Conservation (phyloP, 139 green algal genomes). For the Yamagishiella unicocca region DNA sequence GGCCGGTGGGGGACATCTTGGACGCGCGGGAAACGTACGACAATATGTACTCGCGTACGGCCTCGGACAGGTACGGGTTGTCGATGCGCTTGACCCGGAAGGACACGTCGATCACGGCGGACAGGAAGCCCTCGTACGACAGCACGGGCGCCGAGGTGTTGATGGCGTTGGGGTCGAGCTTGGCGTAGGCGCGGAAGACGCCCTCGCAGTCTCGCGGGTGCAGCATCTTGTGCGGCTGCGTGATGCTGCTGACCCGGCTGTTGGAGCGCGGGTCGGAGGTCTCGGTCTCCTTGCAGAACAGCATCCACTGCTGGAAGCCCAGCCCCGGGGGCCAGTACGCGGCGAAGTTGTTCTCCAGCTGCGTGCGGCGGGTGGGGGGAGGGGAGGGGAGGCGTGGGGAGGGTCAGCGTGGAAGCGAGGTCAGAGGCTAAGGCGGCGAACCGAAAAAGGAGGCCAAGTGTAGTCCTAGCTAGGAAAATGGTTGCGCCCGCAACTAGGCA, state of each 20-base stretch:
- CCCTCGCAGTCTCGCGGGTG: conserved; percentile 54
- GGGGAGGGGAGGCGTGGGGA: background rate
- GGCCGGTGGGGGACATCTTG: conserved; percentile 43
- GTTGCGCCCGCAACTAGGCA: too few species aligned
- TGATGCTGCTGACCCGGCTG: conserved; percentile 48
- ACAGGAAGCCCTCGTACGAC: conserved; percentile 68
- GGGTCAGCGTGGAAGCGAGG: too few species aligned
- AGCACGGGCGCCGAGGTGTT: conserved; percentile 49
- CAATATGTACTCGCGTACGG: conserved; percentile 58
- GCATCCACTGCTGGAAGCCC: conserved; percentile 63
- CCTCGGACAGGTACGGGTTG: conserved; percentile 71
- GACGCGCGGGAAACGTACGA: conserved; percentile 51
- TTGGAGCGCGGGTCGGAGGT: conserved; percentile 59
- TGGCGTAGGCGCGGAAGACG: conserved; percentile 56
- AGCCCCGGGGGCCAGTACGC: conserved; percentile 70
- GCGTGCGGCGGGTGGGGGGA: background rate
- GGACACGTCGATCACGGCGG: conserved; percentile 60
- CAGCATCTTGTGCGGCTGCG: conserved; percentile 60
- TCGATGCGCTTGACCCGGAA: conserved; percentile 52
- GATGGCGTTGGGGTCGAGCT: conserved; percentile 42
- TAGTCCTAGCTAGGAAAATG: too few species aligned
- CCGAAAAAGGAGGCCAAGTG: too few species aligned
- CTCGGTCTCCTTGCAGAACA: conserved; percentile 70
- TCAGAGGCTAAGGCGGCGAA: too few species aligned
- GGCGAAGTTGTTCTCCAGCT: conserved; percentile 63